Evolutionary conservation across 108 stramenopile genomes (phyloP).

Genomic region (Skeletonema marinoi): DNA sequence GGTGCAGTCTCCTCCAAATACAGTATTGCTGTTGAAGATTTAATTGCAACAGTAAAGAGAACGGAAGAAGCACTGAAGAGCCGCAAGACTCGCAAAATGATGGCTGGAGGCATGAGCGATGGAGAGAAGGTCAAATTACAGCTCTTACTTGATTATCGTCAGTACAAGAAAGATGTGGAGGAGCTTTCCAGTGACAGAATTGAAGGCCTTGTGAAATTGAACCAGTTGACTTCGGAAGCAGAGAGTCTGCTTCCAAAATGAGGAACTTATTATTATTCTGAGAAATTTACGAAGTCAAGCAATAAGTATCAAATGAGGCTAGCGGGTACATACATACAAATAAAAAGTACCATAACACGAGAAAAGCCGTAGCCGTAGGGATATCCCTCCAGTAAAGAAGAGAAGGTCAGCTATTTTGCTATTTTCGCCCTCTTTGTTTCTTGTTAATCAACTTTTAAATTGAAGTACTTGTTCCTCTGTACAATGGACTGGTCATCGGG

Average conservation of each 20-base stretch:
- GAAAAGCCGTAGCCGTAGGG: too few species aligned
- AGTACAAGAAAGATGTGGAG: slow-evolving; percentile 54
- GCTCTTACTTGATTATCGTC: slow-evolving; percentile 72
- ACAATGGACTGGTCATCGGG: too few species aligned
- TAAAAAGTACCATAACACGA: too few species aligned
- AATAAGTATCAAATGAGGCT: too few species aligned
- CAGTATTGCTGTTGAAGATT: slow-evolving; percentile 75
- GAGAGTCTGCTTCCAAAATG: slow-evolving; percentile 23
- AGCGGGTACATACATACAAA: too few species aligned
- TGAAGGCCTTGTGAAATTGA: slow-evolving; percentile 65
- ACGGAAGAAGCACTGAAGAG: slow-evolving; percentile 87
- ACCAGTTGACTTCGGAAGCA: slow-evolving; percentile 67
- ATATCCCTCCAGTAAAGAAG: too few species aligned
- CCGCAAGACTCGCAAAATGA: slow-evolving; percentile 64
- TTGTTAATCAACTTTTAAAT: too few species aligned
- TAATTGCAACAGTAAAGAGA: slow-evolving; percentile 78
- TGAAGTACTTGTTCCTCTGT: too few species aligned
- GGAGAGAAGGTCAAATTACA: slow-evolving; percentile 91
- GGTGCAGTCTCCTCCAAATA: slow-evolving; percentile 67
- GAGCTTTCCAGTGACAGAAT: slow-evolving; percentile 59
- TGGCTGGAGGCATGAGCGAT: slow-evolving; percentile 87
- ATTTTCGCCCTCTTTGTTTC: too few species aligned
- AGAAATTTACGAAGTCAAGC: too few species aligned
- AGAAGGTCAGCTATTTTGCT: too few species aligned
- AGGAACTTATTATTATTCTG: too few species aligned